phyloP scores from a whole-genome alignment of 1,284 basidiomycete genomes.

The Trametes pubescens region DNA sequence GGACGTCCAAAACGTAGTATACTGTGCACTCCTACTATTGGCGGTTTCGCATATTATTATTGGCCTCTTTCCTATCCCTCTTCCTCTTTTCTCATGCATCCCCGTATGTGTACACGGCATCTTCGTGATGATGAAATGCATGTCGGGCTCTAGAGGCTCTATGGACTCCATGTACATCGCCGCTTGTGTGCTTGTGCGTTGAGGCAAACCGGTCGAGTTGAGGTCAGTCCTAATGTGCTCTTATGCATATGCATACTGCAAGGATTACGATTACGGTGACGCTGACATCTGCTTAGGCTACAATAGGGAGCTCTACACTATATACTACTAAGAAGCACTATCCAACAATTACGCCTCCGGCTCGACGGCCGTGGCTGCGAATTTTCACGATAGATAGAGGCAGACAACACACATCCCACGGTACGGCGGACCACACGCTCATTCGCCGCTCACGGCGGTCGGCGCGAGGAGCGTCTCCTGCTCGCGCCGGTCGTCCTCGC shows the following conservation, averaged over 20 bases:
- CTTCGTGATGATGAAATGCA: constrained; percentile 1
- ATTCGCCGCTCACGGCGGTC: background rate
- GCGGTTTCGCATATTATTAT: constrained; percentile 19
- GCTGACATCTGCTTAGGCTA: no score
- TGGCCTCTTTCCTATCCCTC: constrained; percentile 7
- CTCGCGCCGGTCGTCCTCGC: background rate
- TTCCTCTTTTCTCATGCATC: background rate
- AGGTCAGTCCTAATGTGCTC: no score
- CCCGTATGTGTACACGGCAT: constrained; percentile 1
- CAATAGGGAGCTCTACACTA: no score
- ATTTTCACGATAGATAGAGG: no score
- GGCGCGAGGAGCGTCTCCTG: background rate
- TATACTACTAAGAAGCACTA: no score
- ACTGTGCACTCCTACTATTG: constrained; percentile 17
- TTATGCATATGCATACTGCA: no score
- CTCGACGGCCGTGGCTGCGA: no score
- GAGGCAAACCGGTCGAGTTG: no score
- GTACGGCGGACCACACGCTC: background rate
- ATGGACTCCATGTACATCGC: background rate
- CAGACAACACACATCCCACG: no score
- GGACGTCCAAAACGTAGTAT: constrained; percentile 11
- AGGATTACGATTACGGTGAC: no score
- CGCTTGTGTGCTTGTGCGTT: no score
- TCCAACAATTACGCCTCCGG: no score
- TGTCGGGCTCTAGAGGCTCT: background rate